Conservation (phyloP, 2,329 filamentous ascomycete genomes). For the Botrytis hyacinthi region DNA sequence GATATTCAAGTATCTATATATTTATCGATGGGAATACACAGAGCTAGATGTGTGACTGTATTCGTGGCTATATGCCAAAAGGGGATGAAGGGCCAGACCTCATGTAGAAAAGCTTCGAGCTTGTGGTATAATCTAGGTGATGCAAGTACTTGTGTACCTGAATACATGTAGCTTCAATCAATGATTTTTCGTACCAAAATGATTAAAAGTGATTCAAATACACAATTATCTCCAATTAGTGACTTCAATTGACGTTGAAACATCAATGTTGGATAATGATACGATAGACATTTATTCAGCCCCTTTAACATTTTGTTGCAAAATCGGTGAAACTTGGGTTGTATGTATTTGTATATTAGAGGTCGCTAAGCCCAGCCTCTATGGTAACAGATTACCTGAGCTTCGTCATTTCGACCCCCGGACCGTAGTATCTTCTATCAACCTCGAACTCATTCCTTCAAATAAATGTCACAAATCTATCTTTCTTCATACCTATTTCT, state of each 20-base stretch:
- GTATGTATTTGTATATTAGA: not conserved
- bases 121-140: slow-evolving; percentile 11
- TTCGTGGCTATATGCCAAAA: not conserved
- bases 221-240: not conserved
- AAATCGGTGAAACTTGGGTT: slow-evolving; percentile 14
- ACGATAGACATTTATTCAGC: not conserved
- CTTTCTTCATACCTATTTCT: slow-evolving; percentile 23
- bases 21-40: not conserved
- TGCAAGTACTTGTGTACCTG: slow-evolving; percentile 19
- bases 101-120: slow-evolving; percentile 11
- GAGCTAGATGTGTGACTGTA: slow-evolving; percentile 6
- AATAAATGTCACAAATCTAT: slow-evolving; percentile 15
- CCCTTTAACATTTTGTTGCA: slow-evolving; percentile 18
- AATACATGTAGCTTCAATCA: slow-evolving; percentile 14
- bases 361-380: slow-evolving; percentile 24
- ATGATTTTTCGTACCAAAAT: slow-evolving; percentile 9
- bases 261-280: not conserved
- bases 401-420: slow-evolving; percentile 26
- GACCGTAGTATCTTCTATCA: slow-evolving; percentile 18
- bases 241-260: slow-evolving; percentile 1
- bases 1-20: slow-evolving; percentile 8
- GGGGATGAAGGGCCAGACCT: not conserved
- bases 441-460: slow-evolving; percentile 18
- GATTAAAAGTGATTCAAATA: not conserved
- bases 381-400: slow-evolving; percentile 17